Evolutionary conservation across 1,139 yeast genomes (phyloP), one percentile per base, ranked within the genome.

Genomic region (Hansenula sp.): DNA sequence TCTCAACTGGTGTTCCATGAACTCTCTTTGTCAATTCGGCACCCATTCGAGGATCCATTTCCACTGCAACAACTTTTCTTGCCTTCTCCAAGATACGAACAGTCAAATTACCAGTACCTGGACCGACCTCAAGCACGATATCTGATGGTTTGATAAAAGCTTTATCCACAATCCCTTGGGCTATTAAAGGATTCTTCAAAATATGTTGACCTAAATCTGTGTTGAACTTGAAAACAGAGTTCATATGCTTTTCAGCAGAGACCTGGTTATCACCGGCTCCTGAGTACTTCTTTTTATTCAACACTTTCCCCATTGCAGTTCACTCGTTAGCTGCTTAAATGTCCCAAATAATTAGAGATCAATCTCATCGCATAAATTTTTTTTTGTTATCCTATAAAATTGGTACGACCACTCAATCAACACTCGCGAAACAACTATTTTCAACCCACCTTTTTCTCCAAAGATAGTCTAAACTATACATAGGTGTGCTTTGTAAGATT

Each of bases 31-130:
- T 89, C 59, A 93, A 74, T 66, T 93, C 99, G 0, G 98, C 98
- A 4, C 98, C 99, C 99, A 93, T 93, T 69, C 98, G 76, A 21
- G 99, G 98, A 67, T 93, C 99, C 93, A 91, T 91, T 70, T 93
- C 99, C 43, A 88, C 95, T 0, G 99, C 99, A 43, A 88, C 78
- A 15, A 93, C 97, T 57, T 84, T 87, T 44, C 89, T 76, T 1
- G 98, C 98, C 62, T 90, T 86, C 57, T 93, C 98, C 43, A 93
- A 68, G 41, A 93, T 94, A 50, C 95, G 76, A 33, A 93, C 96
- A 0, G 99, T 94, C 67, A 93, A 74, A 62, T 93, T 93, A 69
- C 99, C 99, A 0, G 99, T 93, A 79, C 99, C 99, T 1, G 99
- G 99, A 59, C 99, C 99, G 44, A 93, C 97, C 71, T 93, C 99